Evolutionary conservation across 768 basidiomycete species (phyloP).

Genomic region (Ramaria sp.): DNA sequence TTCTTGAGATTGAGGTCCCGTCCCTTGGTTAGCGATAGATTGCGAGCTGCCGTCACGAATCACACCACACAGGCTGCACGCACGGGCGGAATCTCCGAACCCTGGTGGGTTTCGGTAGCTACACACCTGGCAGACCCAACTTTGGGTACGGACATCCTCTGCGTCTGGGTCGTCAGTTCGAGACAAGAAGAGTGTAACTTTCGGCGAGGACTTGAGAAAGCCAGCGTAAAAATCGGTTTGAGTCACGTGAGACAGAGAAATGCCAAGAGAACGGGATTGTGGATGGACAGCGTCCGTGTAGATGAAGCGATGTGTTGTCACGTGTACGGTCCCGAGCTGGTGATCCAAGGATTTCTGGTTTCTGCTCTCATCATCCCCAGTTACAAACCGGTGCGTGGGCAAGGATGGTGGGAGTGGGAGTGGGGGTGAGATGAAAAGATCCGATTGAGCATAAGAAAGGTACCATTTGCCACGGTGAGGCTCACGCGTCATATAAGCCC

Average conservation of each 20-base stretch:
- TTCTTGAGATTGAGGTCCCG: background rate
- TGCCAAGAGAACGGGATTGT: slow-evolving; percentile 43
- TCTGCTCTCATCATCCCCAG: slow-evolving; percentile 33
- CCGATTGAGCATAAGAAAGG: background rate
- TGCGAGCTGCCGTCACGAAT: background rate
- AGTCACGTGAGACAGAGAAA: slow-evolving; percentile 52
- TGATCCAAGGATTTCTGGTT: slow-evolving; percentile 73
- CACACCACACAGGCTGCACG: slow-evolving; percentile 6
- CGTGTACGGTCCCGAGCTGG: slow-evolving; percentile 60
- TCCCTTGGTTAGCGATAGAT: background rate
- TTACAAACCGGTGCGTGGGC: background rate
- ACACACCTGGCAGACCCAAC: slow-evolving; percentile 86
- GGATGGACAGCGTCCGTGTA: slow-evolving; percentile 46
- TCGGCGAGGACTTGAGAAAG: slow-evolving; percentile 80
- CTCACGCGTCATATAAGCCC: slow-evolving; percentile 89
- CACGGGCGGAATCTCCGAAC: slow-evolving; percentile 1
- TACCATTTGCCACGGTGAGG: slow-evolving; percentile 3
- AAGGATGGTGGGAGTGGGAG: background rate
- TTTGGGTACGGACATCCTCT: background rate
- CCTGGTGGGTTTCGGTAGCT: slow-evolving; percentile 73
- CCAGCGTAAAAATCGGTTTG: slow-evolving; percentile 87
- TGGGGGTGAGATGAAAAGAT: slow-evolving; percentile 5
- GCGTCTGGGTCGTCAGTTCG: slow-evolving; percentile 13
- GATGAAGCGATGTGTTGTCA: slow-evolving; percentile 80
- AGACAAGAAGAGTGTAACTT: slow-evolving; percentile 69